Evolutionary conservation across 441 rosid genomes (phyloP).

Genomic region (Capsella rubella): DNA sequence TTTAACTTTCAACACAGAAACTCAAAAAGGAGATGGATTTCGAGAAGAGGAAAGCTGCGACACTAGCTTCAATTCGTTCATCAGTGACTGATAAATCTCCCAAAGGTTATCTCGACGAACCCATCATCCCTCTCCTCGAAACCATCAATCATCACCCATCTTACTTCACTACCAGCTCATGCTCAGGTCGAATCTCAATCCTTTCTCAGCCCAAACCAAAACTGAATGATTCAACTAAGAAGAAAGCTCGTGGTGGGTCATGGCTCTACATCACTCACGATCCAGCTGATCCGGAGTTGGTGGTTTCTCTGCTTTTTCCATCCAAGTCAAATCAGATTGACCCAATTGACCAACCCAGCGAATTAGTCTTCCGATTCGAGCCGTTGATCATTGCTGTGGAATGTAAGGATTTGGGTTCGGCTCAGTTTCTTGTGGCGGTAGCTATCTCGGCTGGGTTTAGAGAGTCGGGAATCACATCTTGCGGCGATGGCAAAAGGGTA

Average conservation of each 20-base stretch:
- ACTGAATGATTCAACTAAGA: constrained; percentile 39
- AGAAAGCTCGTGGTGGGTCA: constrained; percentile 87
- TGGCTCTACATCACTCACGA: constrained; percentile 87
- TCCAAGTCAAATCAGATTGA: constrained; percentile 24
- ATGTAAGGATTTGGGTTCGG: constrained; percentile 70
- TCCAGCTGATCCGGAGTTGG: constrained; percentile 57
- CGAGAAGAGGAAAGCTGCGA: constrained; percentile 76
- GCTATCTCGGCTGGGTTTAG: constrained; percentile 84
- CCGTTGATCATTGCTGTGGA: constrained; percentile 88
- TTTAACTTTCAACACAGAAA: constrained; percentile 15
- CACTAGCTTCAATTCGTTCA: constrained; percentile 62
- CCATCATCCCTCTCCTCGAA: constrained; percentile 78
- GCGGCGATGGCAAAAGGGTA: constrained; percentile 71
- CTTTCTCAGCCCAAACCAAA: constrained; percentile 64
- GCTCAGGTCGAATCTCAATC: constrained; percentile 94
- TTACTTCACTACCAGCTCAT: constrained; percentile 93
- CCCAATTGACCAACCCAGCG: constrained; percentile 39
- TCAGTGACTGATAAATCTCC: constrained; percentile 80
- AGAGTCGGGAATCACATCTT: constrained; percentile 86
- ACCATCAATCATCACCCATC: constrained; percentile 72
- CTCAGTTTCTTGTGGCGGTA: constrained; percentile 66
- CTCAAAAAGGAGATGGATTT: constrained; percentile 60
- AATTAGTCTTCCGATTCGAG: constrained; percentile 85
- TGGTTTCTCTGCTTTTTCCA: constrained; percentile 67
- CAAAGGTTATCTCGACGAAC: constrained; percentile 76